Percentiles rank a stretch among this genome's conserved stretches.
phyloP scores from a whole-genome alignment of 495 filamentous ascomycete genomes.

The Neurospora sp. region DNA sequence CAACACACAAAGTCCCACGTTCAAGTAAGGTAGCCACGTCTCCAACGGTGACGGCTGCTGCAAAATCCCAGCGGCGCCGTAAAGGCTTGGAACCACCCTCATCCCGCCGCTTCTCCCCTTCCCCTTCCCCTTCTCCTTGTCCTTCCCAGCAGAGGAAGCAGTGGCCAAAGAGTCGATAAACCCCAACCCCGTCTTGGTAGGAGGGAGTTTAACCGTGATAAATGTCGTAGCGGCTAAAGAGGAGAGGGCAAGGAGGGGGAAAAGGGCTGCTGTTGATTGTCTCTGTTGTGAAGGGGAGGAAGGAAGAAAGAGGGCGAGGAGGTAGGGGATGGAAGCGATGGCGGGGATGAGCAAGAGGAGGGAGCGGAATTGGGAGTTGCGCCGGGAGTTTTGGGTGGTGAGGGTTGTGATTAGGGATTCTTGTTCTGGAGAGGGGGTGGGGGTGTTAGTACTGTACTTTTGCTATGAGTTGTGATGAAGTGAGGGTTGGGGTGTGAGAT shows the following conservation, averaged over 20 bases:
- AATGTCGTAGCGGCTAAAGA: conserved; percentile 52
- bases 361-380: conserved; percentile 48
- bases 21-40: conserved; percentile 38
- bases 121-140: neutral
- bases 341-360: conserved; percentile 50
- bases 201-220: conserved; percentile 31
- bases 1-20: conserved; percentile 31
- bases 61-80: conserved; percentile 3
- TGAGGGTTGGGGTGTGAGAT: neutral
- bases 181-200: conserved; percentile 26
- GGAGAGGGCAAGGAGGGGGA: conserved; percentile 46
- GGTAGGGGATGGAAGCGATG: conserved; percentile 40
- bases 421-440: conserved; percentile 43
- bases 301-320: conserved; percentile 37
- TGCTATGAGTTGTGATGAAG: neutral
- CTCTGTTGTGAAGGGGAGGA: conserved; percentile 14
- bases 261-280: conserved; percentile 25
- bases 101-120: neutral
- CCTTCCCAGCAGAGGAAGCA: neutral
- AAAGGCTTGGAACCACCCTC: neutral
- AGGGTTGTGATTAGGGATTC: conserved; percentile 56
- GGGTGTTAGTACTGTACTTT: neutral
- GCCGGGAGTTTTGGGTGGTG: conserved; percentile 42
- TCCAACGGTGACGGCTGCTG: conserved; percentile 26
- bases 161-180: conserved; percentile 20